Evolutionary conservation across 2,329 filamentous ascomycete species (phyloP).

Genomic region (Neopestalotiopsis clavispora): DNA sequence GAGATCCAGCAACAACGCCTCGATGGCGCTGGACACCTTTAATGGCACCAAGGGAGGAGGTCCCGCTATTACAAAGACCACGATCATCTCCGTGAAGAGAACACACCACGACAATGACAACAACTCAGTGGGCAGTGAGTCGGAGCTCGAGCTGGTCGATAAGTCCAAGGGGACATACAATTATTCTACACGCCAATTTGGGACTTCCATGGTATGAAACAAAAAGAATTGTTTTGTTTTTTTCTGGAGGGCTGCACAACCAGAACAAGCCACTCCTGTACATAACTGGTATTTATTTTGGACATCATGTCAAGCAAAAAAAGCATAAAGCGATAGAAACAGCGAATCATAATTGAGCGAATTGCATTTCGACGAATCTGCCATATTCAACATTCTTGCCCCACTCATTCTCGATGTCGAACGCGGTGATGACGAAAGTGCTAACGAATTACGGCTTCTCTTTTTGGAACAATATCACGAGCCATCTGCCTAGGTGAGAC

Average conservation of each 20-base stretch:
- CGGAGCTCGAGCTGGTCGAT: conserved; percentile 19
- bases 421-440: too few species aligned
- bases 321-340: background rate
- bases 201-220: background rate
- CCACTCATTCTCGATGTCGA: too few species aligned
- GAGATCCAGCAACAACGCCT: conserved; percentile 18
- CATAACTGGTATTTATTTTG: background rate
- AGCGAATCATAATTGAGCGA: conserved; percentile 2
- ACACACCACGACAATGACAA: conserved; percentile 5
- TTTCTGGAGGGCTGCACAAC: background rate
- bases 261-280: conserved; percentile 1
- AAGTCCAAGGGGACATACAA: conserved; percentile 10
- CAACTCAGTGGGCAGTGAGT: conserved; percentile 5
- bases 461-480: too few species aligned
- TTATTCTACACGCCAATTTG: background rate
- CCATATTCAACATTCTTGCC: background rate
- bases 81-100: conserved; percentile 19
- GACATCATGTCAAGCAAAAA: background rate
- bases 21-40: conserved; percentile 3
- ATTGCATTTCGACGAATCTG: background rate
- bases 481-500: too few species aligned
- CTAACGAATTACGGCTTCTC: too few species aligned
- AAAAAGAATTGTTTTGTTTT: background rate
- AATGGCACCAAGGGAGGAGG: background rate
- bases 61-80: conserved; percentile 20